These are phyloP conservation scores for Aquilaria malaccensis DNA, from an alignment of 345 rosid genomes.

Conservation along the genomic window DNA sequence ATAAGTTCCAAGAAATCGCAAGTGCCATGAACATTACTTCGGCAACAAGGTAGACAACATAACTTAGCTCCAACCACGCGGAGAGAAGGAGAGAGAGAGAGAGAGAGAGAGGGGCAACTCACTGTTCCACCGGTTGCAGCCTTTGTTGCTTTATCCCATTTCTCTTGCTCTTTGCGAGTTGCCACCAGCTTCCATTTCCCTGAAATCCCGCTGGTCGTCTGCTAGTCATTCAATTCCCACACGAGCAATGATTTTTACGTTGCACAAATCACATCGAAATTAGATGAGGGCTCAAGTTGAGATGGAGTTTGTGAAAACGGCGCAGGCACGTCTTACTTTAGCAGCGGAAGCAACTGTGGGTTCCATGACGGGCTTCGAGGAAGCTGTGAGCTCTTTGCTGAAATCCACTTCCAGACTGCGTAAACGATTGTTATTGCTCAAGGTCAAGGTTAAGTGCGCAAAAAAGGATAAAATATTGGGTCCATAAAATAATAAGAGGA, in stretches of 20 bases:
- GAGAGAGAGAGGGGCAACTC: constrained; percentile 19
- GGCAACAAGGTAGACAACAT: too few species aligned
- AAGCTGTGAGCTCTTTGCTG: constrained; percentile 61
- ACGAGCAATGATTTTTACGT: not conserved
- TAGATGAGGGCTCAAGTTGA: not conserved
- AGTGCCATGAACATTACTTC: too few species aligned
- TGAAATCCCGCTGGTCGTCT: constrained; percentile 23
- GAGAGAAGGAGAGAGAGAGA: not conserved
- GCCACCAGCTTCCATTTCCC: constrained; percentile 67
- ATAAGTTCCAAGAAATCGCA: too few species aligned
- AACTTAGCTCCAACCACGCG: not conserved
- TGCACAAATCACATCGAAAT: not conserved
- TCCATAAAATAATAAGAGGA: constrained; percentile 3
- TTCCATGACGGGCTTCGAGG: constrained; percentile 29
- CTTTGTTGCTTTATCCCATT: constrained; percentile 92
- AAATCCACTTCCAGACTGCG: constrained; percentile 79
- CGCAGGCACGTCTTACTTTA: constrained; percentile 28
- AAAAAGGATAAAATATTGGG: not conserved
- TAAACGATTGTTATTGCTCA: not conserved
- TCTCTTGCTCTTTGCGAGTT: constrained; percentile 81
- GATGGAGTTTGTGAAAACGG: not conserved
- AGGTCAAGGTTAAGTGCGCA: not conserved
- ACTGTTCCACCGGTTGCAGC: constrained; percentile 88
- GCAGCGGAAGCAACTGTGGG: constrained; percentile 22
- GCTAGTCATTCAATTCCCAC: constrained; percentile 12